A percentile compares a stretch with the other conserved stretches of the same genome.
These are phyloP conservation scores for Triticum timopheevii DNA, from an alignment of 176 grass and related monocot species.

Conservation along the genomic window DNA sequence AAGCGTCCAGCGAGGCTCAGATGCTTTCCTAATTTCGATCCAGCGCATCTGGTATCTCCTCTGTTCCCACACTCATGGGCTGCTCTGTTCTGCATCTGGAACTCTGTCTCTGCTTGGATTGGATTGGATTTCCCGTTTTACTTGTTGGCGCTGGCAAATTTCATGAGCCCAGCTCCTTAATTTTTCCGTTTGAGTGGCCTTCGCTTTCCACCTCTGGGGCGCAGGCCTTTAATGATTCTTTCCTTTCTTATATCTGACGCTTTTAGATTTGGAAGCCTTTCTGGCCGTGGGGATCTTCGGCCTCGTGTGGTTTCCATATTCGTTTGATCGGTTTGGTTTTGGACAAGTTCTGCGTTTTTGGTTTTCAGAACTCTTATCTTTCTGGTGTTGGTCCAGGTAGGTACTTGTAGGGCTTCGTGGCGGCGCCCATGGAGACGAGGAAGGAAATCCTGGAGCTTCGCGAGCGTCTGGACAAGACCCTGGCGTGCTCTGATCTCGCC, in stretches of 20 bases:
- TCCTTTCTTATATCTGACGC: background rate
- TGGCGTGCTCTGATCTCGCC: conserved; percentile 24
- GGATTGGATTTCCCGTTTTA: background rate
- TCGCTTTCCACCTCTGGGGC: background rate
- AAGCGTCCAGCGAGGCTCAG: background rate
- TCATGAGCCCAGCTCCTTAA: background rate
- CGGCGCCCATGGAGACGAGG: conserved; percentile 65
- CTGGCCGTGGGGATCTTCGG: background rate
- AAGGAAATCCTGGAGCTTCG: conserved; percentile 60
- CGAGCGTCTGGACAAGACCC: conserved; percentile 19
- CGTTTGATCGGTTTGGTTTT: background rate
- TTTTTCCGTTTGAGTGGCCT: background rate
- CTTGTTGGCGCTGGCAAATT: background rate
- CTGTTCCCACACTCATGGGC: too few relatives aligned
- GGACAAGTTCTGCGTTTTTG: background rate
- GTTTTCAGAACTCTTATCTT: background rate
- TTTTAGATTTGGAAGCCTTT: background rate
- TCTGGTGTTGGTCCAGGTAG: background rate
- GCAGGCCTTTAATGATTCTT: background rate
- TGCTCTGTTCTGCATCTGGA: background rate
- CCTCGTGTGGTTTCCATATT: background rate
- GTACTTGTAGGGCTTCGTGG: background rate
- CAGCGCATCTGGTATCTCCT: background rate
- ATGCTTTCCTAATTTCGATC: background rate
- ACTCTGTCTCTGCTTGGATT: background rate